Evolutionary conservation across 176 grass and related monocot genomes (phyloP), one percentile per base, ranked within the genome.

Genomic region (Oryza punctata): DNA sequence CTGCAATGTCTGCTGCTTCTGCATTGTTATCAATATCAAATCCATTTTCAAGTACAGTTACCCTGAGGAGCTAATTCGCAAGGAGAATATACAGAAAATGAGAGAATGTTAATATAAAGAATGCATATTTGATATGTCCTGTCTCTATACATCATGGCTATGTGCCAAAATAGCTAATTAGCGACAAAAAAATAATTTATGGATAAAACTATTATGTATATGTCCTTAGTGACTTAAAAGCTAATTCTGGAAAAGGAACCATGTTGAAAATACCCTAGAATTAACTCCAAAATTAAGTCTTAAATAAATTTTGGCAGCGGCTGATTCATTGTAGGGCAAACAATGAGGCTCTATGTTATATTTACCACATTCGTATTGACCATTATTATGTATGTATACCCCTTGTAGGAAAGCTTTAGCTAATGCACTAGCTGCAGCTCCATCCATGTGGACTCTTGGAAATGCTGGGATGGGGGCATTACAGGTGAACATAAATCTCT

Each of bases 391-490:
- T 83, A 28, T 80, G 84, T 59, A 54, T 75, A 65, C 29, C 84
- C 60, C 78, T 87, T 92, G 69, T 73, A 98, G 96, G 93, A 93
- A 98, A 98, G 96, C 93, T 84, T 87, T 98, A 27, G 96, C 93
- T 84, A 98, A 98, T 77, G 96, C 96, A 25, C 86, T 98, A 68
- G 96, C 96, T 66, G 88, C 87, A 57, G 96, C 96, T 85, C 96
- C 96, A 41, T 98, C 96, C 44, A 98, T 98, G 91, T 98, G 96
- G 96, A 95, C 81, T 83, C 89, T 95, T 15, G 96, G 96, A 35
- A 95, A 98, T 83, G 93, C 93, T 78, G 96, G 96, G 85, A 98
- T 98, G 96, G 93, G 96, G 35, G 93, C 96, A 23, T 88, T 98
- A 45, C 93, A 98, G 87, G 96, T 95, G 75, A 87, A 23, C 44